Evolutionary conservation across 345 rosid genomes (phyloP).

Genomic region (Xanthoceras sorbifolium): DNA sequence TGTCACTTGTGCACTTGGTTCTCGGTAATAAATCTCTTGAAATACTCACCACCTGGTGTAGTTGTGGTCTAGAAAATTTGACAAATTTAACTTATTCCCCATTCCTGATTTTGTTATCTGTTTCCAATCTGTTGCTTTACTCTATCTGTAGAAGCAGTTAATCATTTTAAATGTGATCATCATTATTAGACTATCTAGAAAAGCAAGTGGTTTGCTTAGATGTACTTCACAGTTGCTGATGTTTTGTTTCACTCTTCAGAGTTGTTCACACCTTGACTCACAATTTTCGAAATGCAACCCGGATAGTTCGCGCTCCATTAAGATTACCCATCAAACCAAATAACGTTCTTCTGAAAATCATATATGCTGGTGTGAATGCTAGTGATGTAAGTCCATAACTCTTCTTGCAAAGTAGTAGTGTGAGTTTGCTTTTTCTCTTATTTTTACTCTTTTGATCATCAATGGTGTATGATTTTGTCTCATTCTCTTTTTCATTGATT

Average conservation of each 20-base stretch:
- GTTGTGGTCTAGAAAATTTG: not conserved
- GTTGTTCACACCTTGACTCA: conserved; percentile 86
- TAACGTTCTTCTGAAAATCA: conserved; percentile 78
- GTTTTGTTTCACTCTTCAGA: conserved; percentile 47
- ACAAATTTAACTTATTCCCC: not conserved
- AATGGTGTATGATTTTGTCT: not conserved
- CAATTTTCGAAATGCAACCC: conserved; percentile 85
- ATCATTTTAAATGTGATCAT: not conserved
- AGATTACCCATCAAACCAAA: conserved; percentile 65
- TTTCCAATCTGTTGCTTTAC: not conserved
- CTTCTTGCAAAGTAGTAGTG: conserved; percentile 17
- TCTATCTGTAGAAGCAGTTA: not conserved
- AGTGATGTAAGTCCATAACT: conserved; percentile 86
- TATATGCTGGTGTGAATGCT: conserved; percentile 97
- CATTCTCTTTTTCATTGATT: not conserved
- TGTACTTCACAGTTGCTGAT: conserved; percentile 16
- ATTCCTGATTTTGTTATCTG: not conserved
- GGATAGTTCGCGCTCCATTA: conserved; percentile 49
- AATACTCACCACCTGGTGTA: not conserved
- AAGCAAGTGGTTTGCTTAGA: not conserved
- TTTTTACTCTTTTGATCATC: not conserved
- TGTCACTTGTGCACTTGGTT: not conserved
- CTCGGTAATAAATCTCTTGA: not conserved
- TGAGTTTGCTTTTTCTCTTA: not conserved
- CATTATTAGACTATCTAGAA: not conserved